Percentiles rank a stretch among this genome's conserved stretches.
These are phyloP conservation scores for Knufia petricola DNA, from an alignment of 2,329 filamentous ascomycete genomes.

Conservation along the genomic window DNA sequence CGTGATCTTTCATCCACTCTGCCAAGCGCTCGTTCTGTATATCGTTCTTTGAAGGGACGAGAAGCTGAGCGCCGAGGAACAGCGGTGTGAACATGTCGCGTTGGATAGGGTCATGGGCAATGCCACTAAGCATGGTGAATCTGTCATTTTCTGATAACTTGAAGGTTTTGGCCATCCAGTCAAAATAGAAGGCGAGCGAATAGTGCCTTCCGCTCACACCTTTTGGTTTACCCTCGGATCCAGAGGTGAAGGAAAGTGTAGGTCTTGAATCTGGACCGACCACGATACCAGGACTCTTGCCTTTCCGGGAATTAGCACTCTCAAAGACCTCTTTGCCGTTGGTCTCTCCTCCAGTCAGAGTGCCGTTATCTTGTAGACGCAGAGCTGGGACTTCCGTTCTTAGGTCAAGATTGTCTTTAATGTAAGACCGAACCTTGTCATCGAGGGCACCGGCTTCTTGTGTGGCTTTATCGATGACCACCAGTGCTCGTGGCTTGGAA, in stretches of 20 bases:
- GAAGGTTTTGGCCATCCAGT: slow-evolving; percentile 87
- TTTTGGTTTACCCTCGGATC: slow-evolving; percentile 69
- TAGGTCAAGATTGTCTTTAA: slow-evolving; percentile 61
- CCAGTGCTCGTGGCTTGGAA: slow-evolving; percentile 60
- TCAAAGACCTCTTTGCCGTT: slow-evolving; percentile 60
- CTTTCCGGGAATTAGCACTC: slow-evolving; percentile 42
- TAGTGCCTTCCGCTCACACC: slow-evolving; percentile 83
- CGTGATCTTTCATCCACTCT: slow-evolving; percentile 74
- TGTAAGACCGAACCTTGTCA: slow-evolving; percentile 54
- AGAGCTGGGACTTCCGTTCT: slow-evolving; percentile 67
- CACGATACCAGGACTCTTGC: slow-evolving; percentile 56
- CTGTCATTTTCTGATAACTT: slow-evolving; percentile 59
- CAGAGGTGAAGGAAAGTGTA: slow-evolving; percentile 65
- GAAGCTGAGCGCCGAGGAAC: slow-evolving; percentile 69
- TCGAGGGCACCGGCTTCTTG: slow-evolving; percentile 57
- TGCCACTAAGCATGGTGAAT: slow-evolving; percentile 78
- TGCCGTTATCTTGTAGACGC: slow-evolving; percentile 60
- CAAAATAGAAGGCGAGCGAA: slow-evolving; percentile 74
- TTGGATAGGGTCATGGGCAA: slow-evolving; percentile 54
- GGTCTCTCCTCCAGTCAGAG: slow-evolving; percentile 57
- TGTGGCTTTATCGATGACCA: slow-evolving; percentile 63
- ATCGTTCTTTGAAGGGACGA: slow-evolving; percentile 70
- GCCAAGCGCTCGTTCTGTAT: slow-evolving; percentile 78
- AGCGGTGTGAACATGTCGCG: slow-evolving; percentile 82
- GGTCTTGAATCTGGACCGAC: slow-evolving; percentile 80